These are phyloP conservation scores for Saccharomycopsis fodiens DNA, from an alignment of 805 yeast genomes.

Conservation along the genomic window DNA sequence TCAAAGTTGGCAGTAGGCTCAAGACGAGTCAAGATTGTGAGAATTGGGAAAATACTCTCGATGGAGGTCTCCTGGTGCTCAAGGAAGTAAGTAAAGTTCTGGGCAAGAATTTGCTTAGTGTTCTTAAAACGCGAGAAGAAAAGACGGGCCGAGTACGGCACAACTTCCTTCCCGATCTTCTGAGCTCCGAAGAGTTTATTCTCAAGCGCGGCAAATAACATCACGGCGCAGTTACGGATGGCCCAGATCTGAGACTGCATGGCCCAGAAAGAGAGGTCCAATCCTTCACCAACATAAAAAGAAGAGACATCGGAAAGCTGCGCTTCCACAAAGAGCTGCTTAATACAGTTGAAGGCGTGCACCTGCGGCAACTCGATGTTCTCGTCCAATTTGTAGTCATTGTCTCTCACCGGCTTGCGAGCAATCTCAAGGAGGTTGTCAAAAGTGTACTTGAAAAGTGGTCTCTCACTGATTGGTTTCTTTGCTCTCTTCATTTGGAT, in stretches of 20 bases:
- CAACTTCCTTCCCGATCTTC: slow-evolving; percentile 32
- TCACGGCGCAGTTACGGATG: slow-evolving; percentile 83
- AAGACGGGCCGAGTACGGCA: slow-evolving; percentile 42
- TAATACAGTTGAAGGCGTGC: slow-evolving; percentile 84
- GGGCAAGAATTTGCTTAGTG: slow-evolving; percentile 42
- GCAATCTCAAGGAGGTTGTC: slow-evolving; percentile 49
- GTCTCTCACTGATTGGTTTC: slow-evolving; percentile 26
- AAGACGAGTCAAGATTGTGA: slow-evolving; percentile 63
- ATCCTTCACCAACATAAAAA: slow-evolving; percentile 45
- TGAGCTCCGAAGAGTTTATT: slow-evolving; percentile 62
- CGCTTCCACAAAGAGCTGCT: slow-evolving; percentile 66
- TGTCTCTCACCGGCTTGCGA: slow-evolving; percentile 35
- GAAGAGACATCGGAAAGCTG: slow-evolving; percentile 47
- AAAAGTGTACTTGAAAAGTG: slow-evolving; percentile 44
- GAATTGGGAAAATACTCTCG: slow-evolving; percentile 67
- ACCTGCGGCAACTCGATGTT: slow-evolving; percentile 82
- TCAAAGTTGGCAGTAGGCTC: slow-evolving; percentile 51
- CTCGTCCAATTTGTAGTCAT: slow-evolving; percentile 34
- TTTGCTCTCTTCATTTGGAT: background rate
- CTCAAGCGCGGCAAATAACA: slow-evolving; percentile 83
- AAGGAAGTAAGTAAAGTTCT: slow-evolving; percentile 31
- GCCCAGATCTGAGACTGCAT: slow-evolving; percentile 76
- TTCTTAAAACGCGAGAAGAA: slow-evolving; percentile 64
- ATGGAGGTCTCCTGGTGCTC: slow-evolving; percentile 26
- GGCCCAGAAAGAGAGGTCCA: slow-evolving; percentile 51